Base-by-base conservation (phyloP, 345 rosid genomes). In the Iberis pinnata region DNA sequence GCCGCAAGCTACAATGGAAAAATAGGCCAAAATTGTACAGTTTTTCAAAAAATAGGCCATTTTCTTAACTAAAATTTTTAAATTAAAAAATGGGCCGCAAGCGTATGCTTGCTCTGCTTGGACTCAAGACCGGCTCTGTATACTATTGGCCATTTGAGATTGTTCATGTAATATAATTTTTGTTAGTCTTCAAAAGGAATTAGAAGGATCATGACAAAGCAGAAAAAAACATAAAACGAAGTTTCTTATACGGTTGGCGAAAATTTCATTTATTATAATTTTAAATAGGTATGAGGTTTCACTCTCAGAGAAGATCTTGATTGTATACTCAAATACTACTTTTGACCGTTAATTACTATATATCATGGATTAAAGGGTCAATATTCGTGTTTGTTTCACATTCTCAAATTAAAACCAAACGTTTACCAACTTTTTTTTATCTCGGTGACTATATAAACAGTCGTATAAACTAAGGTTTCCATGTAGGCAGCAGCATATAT, bases 361-460 rank as follows among this genome's bases (percentile, higher is more conserved):
- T n/a, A n/a, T 39, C 56, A 32, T 13, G 33, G 7, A 41, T 53
- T 31, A 53, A 53, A 33, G 58, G 42, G 56, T 67, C 67, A 53
- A 48, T 54, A 52, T 54, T 49, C 41, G 18, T 39, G 18, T 25
- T 53, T 60, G 60, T 54, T 60, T 60, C 62, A 68, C 58, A 68
- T 56, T n/a, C 6, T 48, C 67, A 68, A 32, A 48, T 54, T 54
- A 18, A 47, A 54, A 68, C 72, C 72, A 68, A 67, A 54, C 51
- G 53, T 18, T 47, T 60, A 60, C 57, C 67, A 61, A 68, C 72
- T 54, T 22, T 67, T 9, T 60, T 60, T 60, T 48, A 67, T 60
- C 36, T 18, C 31, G 46, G 60, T 67, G 72, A 60, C 72, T 46
- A 41, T 25, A 17, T 40, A 46, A 67, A 46, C 25, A 60, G 50